Base-by-base conservation (phyloP, 2,329 filamentous ascomycete species). In the Fusarium fujikuroi region DNA sequence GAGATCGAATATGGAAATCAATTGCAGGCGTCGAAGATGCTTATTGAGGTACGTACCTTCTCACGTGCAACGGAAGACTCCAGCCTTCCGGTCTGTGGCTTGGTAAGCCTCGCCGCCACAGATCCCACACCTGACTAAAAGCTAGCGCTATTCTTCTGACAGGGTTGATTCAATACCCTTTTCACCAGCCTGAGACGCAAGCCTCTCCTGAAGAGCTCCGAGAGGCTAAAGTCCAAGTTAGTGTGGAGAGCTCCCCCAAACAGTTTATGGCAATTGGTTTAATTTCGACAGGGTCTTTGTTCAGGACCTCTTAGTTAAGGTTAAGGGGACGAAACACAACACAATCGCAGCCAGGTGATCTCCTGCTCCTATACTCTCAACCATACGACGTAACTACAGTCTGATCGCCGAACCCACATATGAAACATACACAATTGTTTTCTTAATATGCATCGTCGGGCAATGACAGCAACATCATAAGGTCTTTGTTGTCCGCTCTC, bases 61-160 rank as follows among this genome's bases (percentile, higher is more conserved):
- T 81, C 79, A 81, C 79, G 79, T 81, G 79, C 49, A 74, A 77
- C 71, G 75, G 72, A 39, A n/a, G 30, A 42, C 12, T 58, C 66
- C 56, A 43, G 56, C 19, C 11, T 63, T 69, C 57, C 37, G 28
- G 50, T 53, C 63, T 53, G 59, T 69, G 59, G 66, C 66, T 73
- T 72, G 62, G 40, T 47, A 65, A 72, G 61, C 63, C 50, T 50
- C 34, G 18, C 40, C 63, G 63, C 63, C 63, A 66, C 61, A 66
- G 2, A 34, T 59, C 28, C 19, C 59, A 63, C n/a, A 32, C 30
- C 23, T 43, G 19, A 61, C 32, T n/a, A 36, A 56, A 56, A 30
- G 23, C 21, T 67, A 67, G 54, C 60, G 54, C 43, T 30, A 34
- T 65, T n/a, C 66, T 68, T 65, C 30, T 32, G 49, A 42, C 50